Conservation (phyloP, 2,329 filamentous ascomycete species). For the Claviceps monticola region DNA sequence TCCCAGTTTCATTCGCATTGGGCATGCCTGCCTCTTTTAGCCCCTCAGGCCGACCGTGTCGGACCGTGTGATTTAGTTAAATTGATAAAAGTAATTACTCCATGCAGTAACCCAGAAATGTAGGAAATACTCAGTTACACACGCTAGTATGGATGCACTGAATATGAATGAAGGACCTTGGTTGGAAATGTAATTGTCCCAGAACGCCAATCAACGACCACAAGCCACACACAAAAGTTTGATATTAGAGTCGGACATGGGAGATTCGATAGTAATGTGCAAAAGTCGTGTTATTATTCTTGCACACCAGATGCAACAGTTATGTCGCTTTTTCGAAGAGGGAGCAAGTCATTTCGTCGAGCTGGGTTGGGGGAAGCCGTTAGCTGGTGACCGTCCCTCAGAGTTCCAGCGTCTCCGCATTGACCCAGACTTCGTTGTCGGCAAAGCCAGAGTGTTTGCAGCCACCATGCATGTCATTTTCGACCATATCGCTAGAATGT, state of each 20-base stretch:
- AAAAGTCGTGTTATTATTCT: neutral
- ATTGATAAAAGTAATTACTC: constrained; percentile 1
- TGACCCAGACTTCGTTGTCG: constrained; percentile 6
- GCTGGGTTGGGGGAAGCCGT: neutral
- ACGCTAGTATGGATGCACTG: constrained; percentile 2
- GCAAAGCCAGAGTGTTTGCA: constrained; percentile 12
- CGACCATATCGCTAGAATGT: constrained; percentile 12
- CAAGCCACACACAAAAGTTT: neutral
- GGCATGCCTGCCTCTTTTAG: neutral
- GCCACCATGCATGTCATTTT: constrained; percentile 8
- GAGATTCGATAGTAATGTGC: too few species aligned
- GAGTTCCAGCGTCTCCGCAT: constrained; percentile 4
- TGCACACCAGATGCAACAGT: neutral
- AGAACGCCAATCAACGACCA: constrained; percentile 1
- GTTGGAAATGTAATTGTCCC: neutral
- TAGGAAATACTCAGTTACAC: neutral
- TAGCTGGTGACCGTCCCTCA: neutral
- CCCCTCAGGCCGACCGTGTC: neutral
- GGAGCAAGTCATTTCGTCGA: neutral
- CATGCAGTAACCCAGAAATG: constrained; percentile 7
- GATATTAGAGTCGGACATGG: too few species aligned
- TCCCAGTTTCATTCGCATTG: neutral
- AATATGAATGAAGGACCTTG: neutral
- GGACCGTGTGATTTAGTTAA: neutral
- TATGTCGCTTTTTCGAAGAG: neutral